phyloP scores from a whole-genome alignment of 106 monocot species.

The Acorus gramineus region DNA sequence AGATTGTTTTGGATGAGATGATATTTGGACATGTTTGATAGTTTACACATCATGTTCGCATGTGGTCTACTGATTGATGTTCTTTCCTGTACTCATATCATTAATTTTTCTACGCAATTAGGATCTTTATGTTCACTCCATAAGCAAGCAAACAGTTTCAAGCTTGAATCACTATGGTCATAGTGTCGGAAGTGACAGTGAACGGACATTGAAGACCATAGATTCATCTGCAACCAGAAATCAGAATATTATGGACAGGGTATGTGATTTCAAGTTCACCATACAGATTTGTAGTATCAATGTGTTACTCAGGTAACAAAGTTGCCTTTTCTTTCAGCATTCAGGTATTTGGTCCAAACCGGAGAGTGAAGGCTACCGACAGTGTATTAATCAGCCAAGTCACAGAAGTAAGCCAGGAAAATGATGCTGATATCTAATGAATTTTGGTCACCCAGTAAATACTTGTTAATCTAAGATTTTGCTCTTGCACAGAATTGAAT shows the following conservation, averaged over 20 bases:
- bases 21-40: too few species aligned
- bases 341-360: slow-evolving; percentile 83
- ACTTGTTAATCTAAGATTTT: background rate
- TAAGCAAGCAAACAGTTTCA: slow-evolving; percentile 11
- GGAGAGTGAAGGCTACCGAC: slow-evolving; percentile 55
- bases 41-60: background rate
- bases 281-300: background rate
- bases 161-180: slow-evolving; percentile 13
- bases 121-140: slow-evolving; percentile 30
- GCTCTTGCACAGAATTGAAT: slow-evolving; percentile 46
- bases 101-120: slow-evolving; percentile 17
- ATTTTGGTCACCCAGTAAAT: background rate
- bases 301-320: background rate
- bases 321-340: slow-evolving; percentile 24
- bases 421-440: background rate
- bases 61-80: background rate
- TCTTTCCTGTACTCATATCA: background rate
- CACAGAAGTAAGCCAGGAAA: slow-evolving; percentile 44
- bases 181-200: slow-evolving; percentile 43
- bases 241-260: slow-evolving; percentile 25
- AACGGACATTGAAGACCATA: slow-evolving; percentile 58
- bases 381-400: slow-evolving; percentile 49
- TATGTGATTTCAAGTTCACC: slow-evolving; percentile 19
- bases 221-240: slow-evolving; percentile 17
- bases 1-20: too few species aligned